These are phyloP conservation scores for Candida jianshihensis DNA, from an alignment of 805 yeast species.

Conservation along the genomic window DNA sequence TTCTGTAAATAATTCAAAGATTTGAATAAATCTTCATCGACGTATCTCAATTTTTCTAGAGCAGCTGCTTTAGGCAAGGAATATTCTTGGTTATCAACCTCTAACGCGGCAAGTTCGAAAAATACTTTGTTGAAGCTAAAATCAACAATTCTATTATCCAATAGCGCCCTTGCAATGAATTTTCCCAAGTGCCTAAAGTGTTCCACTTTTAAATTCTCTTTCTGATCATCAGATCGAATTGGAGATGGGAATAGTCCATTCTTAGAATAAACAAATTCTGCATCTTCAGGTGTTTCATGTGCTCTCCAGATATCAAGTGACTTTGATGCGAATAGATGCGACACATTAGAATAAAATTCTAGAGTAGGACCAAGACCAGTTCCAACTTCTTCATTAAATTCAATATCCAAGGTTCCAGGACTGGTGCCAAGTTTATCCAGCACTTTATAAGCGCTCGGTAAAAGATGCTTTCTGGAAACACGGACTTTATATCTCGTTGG, in stretches of 20 bases:
- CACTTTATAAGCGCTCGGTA: slow-evolving; percentile 75
- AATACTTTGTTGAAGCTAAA: slow-evolving; percentile 68
- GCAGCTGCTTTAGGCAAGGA: slow-evolving; percentile 3
- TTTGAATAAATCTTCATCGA: slow-evolving; percentile 54
- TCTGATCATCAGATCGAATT: slow-evolving; percentile 24
- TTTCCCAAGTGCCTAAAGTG: slow-evolving; percentile 68
- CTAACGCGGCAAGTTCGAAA: slow-evolving; percentile 48
- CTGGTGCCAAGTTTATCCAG: slow-evolving; percentile 67
- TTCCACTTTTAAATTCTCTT: slow-evolving; percentile 37
- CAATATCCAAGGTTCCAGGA: slow-evolving; percentile 82
- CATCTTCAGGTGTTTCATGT: slow-evolving; percentile 22
- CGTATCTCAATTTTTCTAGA: slow-evolving; percentile 29
- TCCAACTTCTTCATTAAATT: slow-evolving; percentile 88
- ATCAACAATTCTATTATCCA: slow-evolving; percentile 86
- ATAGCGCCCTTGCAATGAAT: slow-evolving; percentile 77
- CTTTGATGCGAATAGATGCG: slow-evolving; percentile 60
- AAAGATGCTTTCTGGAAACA: slow-evolving; percentile 58
- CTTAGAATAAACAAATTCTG: slow-evolving; percentile 32
- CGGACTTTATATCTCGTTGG: slow-evolving; percentile 75
- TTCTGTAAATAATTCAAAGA: slow-evolving; percentile 47
- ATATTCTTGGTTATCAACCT: slow-evolving; percentile 15
- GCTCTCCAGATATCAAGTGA: slow-evolving; percentile 66
- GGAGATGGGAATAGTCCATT: slow-evolving; percentile 77
- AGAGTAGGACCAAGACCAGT: slow-evolving; percentile 94
- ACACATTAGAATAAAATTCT: slow-evolving; percentile 81